phyloP scores from a whole-genome alignment of 495 filamentous ascomycete species.

The Mytilinidion resinicola region DNA sequence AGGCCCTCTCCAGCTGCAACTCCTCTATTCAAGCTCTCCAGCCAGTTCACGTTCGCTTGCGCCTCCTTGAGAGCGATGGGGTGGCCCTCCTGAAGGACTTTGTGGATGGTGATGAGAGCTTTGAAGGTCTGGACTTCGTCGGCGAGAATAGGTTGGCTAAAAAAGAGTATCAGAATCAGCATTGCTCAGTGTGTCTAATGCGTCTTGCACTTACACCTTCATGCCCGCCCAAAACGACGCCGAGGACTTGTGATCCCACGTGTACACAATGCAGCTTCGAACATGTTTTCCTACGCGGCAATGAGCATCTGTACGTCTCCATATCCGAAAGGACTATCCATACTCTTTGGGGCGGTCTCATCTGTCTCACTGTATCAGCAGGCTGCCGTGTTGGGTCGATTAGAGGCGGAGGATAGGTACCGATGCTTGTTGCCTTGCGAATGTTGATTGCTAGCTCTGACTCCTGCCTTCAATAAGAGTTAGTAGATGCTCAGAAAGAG shows the following conservation, averaged over 20 bases:
- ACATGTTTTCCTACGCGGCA: conserved; percentile 75
- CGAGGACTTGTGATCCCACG: conserved; percentile 98
- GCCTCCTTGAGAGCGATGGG: conserved; percentile 81
- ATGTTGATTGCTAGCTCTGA: conserved; percentile 92
- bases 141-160: conserved; percentile 86
- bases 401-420: conserved; percentile 38
- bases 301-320: conserved; percentile 20
- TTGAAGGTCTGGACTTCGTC: conserved; percentile 64
- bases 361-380: conserved; percentile 44
- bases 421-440: conserved; percentile 87
- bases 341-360: conserved; percentile 92
- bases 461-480: conserved; percentile 61
- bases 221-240: conserved; percentile 94
- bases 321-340: conserved; percentile 2
- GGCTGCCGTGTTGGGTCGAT: conserved; percentile 8
- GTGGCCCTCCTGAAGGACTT: conserved; percentile 94
- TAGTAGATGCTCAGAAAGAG: conserved; percentile 13
- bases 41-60: conserved; percentile 80
- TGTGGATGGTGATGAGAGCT: conserved; percentile 62
- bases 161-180: conserved; percentile 2
- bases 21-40: conserved; percentile 85
- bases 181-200: neutral
- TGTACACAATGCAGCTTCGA: conserved; percentile 94
- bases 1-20: conserved; percentile 72
- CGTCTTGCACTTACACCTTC: conserved; percentile 71